phyloP scores from a whole-genome alignment of 1,139 yeast species.

The Lodderomyces margitis region DNA sequence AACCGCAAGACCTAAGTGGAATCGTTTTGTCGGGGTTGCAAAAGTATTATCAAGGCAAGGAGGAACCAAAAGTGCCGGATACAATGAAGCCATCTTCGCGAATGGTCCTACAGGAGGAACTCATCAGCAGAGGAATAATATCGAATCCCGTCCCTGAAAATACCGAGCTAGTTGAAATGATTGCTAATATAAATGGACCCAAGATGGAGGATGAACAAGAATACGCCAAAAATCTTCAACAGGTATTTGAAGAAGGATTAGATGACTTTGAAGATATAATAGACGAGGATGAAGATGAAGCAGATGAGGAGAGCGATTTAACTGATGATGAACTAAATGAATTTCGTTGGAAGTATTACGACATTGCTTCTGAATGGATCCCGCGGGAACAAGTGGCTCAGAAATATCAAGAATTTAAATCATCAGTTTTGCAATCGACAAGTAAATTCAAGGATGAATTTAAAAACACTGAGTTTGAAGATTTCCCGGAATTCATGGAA shows the following conservation, averaged over 20 bases:
- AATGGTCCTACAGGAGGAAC: constrained; percentile 11
- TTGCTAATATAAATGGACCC: constrained; percentile 1
- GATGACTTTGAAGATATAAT: constrained; percentile 6
- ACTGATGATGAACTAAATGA: constrained; percentile 12
- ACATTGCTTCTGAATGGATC: constrained; percentile 11
- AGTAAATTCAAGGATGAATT: constrained; percentile 11
- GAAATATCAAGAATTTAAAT: constrained; percentile 10
- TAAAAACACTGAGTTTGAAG: constrained; percentile 14
- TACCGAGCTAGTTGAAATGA: constrained; percentile 8
- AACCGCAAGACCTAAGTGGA: constrained; percentile 37
- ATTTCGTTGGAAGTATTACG: constrained; percentile 13
- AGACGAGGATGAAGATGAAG: constrained; percentile 8
- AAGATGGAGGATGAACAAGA: constrained; percentile 8
- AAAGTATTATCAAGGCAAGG: constrained; percentile 26
- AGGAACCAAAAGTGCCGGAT: constrained; percentile 5
- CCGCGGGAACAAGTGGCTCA: constrained; percentile 8
- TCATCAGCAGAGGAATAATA: constrained; percentile 10
- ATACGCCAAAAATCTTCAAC: constrained; percentile 9
- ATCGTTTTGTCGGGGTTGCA: constrained; percentile 27
- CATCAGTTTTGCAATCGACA: constrained; percentile 6
- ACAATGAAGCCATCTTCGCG: constrained; percentile 7
- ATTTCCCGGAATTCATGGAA: constrained; percentile 16
- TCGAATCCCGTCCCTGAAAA: constrained; percentile 8
- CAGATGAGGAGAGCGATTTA: constrained; percentile 8
- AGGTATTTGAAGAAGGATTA: constrained; percentile 9